phyloP scores from a whole-genome alignment of 1,139 yeast genomes.

The Candida sojae region DNA sequence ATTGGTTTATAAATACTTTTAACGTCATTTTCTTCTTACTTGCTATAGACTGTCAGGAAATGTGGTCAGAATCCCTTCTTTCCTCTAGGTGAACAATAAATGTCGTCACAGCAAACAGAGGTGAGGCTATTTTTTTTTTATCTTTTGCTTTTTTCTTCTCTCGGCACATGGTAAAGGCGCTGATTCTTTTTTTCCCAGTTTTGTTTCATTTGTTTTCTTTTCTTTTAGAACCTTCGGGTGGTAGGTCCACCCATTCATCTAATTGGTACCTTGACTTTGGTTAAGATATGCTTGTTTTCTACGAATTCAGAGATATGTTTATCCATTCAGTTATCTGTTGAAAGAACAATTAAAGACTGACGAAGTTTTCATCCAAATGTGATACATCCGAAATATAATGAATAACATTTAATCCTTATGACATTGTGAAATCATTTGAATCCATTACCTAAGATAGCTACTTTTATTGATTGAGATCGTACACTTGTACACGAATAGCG shows the following conservation, averaged over 20 bases:
- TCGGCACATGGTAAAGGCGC: too few relatives aligned
- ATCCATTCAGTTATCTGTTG: not conserved
- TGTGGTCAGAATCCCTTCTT: too few relatives aligned
- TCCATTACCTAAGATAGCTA: not conserved
- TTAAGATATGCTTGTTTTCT: not conserved
- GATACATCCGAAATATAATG: constrained; percentile 9
- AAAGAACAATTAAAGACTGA: not conserved
- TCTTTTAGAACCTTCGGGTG: not conserved
- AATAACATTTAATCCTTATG: not conserved
- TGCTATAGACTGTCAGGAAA: too few relatives aligned
- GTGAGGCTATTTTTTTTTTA: not conserved
- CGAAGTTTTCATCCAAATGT: not conserved
- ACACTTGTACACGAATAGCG: not conserved
- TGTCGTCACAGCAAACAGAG: too few relatives aligned
- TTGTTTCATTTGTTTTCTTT: not conserved
- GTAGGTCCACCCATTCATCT: constrained; percentile 9
- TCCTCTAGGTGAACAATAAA: too few relatives aligned
- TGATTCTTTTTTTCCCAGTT: not conserved
- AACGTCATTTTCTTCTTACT: too few relatives aligned
- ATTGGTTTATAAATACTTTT: too few relatives aligned
- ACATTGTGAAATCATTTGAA: not conserved
- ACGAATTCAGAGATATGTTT: constrained; percentile 1
- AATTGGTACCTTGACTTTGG: constrained; percentile 7
- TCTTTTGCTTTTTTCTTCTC: not conserved
- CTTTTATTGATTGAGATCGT: not conserved